These are phyloP conservation scores for Mycosarcoma mackinlayi DNA, from an alignment of 1,284 basidiomycete species.

Conservation along the genomic window DNA sequence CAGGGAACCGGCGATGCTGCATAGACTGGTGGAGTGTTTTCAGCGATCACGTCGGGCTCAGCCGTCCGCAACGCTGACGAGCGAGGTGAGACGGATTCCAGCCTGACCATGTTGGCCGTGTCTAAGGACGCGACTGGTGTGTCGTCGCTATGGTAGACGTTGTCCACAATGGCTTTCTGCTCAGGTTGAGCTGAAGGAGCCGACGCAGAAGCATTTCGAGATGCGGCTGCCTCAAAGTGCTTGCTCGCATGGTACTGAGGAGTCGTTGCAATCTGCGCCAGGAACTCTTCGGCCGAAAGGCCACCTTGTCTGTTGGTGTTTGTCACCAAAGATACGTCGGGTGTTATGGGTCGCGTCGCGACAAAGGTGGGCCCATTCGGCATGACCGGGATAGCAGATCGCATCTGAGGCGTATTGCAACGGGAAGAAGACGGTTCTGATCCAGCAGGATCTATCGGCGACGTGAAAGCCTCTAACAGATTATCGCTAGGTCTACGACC, in stretches of 20 bases:
- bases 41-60: background rate
- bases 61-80: background rate
- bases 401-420: slow-evolving; percentile 34
- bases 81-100: background rate
- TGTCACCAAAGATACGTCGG: slow-evolving; percentile 6
- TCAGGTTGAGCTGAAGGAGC: slow-evolving; percentile 1
- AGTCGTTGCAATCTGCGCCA: slow-evolving; percentile 36
- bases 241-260: slow-evolving; percentile 44
- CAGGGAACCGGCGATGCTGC: slow-evolving; percentile 17
- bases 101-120: too few relatives aligned
- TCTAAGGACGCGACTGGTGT: background rate
- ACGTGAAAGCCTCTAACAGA: slow-evolving; percentile 16
- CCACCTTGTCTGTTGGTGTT: slow-evolving; percentile 5
- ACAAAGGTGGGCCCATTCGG: slow-evolving; percentile 41
- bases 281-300: slow-evolving; percentile 32
- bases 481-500: slow-evolving; percentile 31
- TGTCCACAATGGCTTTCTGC: background rate
- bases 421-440: slow-evolving; percentile 28
- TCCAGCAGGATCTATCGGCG: background rate
- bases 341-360: slow-evolving; percentile 13
- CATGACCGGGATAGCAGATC: slow-evolving; percentile 40
- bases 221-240: slow-evolving; percentile 19
- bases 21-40: background rate
- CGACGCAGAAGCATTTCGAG: background rate
- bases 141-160: background rate